Evolutionary conservation across 148 eudicot genomes (phyloP).

Genomic region (Chenopodium quinoa): DNA sequence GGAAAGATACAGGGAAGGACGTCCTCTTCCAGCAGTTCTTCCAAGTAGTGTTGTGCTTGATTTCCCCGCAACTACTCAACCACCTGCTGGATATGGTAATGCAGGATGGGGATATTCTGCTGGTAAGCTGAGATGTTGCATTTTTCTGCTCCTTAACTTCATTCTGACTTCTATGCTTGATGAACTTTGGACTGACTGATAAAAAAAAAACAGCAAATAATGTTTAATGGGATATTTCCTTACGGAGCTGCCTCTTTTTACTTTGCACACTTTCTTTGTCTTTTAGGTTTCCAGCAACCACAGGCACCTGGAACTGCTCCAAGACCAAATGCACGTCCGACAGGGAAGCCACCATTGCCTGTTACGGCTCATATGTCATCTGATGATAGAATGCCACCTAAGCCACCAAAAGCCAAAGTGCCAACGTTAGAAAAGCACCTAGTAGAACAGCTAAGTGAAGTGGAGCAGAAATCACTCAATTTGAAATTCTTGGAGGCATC

Average conservation of each 20-base stretch:
- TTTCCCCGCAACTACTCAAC: slow-evolving; percentile 54
- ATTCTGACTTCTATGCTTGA: not conserved
- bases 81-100: slow-evolving; percentile 50
- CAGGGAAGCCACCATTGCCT: slow-evolving; percentile 70
- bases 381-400: slow-evolving; percentile 57
- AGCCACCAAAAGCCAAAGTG: slow-evolving; percentile 74
- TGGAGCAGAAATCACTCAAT: slow-evolving; percentile 80
- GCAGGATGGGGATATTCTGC: slow-evolving; percentile 61
- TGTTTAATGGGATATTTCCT: not conserved
- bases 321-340: slow-evolving; percentile 44
- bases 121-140: slow-evolving; percentile 45
- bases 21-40: slow-evolving; percentile 75
- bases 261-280: slow-evolving; percentile 9
- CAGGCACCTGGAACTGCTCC: slow-evolving; percentile 52
- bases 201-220: not conserved
- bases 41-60: slow-evolving; percentile 60
- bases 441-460: slow-evolving; percentile 86
- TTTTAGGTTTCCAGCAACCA: slow-evolving; percentile 67
- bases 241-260: not conserved
- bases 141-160: not conserved
- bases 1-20: slow-evolving; percentile 94
- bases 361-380: slow-evolving; percentile 43
- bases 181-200: not conserved
- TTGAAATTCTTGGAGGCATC: slow-evolving; percentile 86
- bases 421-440: slow-evolving; percentile 88